These are phyloP conservation scores for Leccinellum luteum DNA, from an alignment of 768 basidiomycete species.

Conservation along the genomic window DNA sequence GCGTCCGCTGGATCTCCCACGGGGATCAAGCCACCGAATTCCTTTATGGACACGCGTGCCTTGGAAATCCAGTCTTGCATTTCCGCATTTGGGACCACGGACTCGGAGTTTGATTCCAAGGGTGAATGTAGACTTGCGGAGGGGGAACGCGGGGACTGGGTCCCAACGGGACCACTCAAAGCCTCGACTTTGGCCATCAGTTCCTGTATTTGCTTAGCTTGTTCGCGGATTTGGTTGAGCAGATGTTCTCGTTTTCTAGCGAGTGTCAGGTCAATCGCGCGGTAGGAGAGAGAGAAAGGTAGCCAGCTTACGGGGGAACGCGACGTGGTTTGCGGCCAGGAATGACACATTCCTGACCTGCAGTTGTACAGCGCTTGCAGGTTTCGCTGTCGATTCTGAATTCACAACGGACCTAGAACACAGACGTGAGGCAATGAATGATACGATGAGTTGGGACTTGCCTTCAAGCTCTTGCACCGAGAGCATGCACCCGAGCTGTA, in stretches of 20 bases:
- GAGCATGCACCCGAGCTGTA: constrained; percentile 59
- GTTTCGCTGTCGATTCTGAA: constrained; percentile 69
- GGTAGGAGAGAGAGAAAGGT: background rate
- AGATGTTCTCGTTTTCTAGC: constrained; percentile 76
- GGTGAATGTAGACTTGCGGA: constrained; percentile 28
- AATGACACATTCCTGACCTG: constrained; percentile 70
- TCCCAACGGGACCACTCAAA: constrained; percentile 32
- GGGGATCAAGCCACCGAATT: constrained; percentile 66
- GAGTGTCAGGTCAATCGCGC: background rate
- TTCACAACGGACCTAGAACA: constrained; percentile 69
- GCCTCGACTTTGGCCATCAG: constrained; percentile 68
- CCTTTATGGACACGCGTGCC: constrained; percentile 64
- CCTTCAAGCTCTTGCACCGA: constrained; percentile 63
- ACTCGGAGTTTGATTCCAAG: constrained; percentile 23
- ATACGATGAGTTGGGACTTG: constrained; percentile 10
- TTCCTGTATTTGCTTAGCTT: constrained; percentile 68
- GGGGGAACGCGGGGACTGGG: constrained; percentile 37
- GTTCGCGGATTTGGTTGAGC: constrained; percentile 71
- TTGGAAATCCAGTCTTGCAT: constrained; percentile 77
- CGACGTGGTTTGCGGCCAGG: constrained; percentile 84
- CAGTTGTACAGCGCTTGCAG: constrained; percentile 71
- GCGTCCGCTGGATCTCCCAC: constrained; percentile 57
- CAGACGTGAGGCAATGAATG: background rate
- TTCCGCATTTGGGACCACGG: constrained; percentile 45
- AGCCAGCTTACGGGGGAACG: constrained; percentile 63